Percentiles rank a stretch among this genome's conserved stretches.
phyloP scores from a whole-genome alignment of 192 early-diverging fungal species.

The Coemansia sp. region DNA sequence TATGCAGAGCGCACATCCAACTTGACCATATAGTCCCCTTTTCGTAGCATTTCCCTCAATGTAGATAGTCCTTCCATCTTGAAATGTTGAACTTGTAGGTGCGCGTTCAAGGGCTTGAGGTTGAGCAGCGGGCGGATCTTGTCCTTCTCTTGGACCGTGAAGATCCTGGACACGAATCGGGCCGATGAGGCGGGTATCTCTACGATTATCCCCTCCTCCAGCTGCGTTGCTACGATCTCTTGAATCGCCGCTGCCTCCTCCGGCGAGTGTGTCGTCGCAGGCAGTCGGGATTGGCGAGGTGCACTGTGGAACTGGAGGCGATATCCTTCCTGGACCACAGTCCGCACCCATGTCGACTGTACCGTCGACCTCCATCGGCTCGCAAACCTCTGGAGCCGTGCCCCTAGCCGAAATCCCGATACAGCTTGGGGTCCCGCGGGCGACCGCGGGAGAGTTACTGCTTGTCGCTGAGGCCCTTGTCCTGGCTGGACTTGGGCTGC shows the following conservation, averaged over 20 bases:
- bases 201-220: background rate
- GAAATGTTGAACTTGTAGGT: background rate
- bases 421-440: too few species aligned
- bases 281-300: too few species aligned
- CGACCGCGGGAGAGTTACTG: too few species aligned
- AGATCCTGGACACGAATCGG: background rate
- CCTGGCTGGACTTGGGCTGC: too few species aligned
- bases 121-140: background rate
- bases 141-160: conserved; percentile 2
- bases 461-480: too few species aligned
- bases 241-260: background rate
- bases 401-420: background rate
- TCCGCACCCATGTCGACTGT: background rate
- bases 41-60: background rate
- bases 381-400: background rate
- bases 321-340: background rate
- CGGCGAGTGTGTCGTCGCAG: background rate
- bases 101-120: background rate
- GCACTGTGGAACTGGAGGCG: background rate
- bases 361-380: background rate
- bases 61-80: background rate
- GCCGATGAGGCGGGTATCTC: background rate
- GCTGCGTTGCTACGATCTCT: background rate
- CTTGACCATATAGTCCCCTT: conserved; percentile 1
- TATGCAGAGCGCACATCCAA: background rate